Percentiles rank a stretch among this genome's conserved stretches.
Conservation (phyloP, 2,329 filamentous ascomycete species). For the Fusarium multiceps region DNA sequence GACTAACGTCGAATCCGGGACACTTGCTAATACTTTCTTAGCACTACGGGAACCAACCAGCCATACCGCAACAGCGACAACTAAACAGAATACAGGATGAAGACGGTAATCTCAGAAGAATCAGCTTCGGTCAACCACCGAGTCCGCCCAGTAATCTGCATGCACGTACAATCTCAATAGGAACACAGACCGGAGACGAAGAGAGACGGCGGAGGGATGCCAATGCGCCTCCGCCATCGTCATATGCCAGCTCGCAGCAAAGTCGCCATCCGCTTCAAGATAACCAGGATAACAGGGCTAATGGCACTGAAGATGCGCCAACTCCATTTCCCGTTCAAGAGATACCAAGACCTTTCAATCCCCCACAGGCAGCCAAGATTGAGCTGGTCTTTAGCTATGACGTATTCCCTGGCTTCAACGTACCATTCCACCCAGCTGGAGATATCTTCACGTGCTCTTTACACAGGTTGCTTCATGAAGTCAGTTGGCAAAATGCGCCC, state of each 20-base stretch:
- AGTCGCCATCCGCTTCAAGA: too few relatives aligned
- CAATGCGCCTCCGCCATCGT: background rate
- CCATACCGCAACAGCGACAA: background rate
- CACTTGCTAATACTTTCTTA: background rate
- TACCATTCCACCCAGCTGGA: accelerated
- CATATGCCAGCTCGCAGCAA: background rate
- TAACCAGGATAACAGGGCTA: background rate
- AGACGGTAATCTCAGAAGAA: background rate
- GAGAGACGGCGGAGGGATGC: background rate
- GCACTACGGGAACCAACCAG: background rate
- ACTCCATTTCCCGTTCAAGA: background rate
- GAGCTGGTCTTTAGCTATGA: slow-evolving; percentile 8
- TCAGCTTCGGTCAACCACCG: background rate
- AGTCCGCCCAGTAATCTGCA: accelerated
- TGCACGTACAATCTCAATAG: background rate
- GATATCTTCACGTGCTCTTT: slow-evolving; percentile 3
- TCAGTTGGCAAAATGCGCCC: slow-evolving; percentile 3
- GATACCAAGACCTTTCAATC: background rate
- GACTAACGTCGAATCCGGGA: accelerated
- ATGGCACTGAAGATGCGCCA: background rate
- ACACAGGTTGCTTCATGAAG: background rate
- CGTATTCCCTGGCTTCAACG: background rate
- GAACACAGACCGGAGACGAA: background rate
- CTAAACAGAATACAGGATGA: background rate
- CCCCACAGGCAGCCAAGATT: background rate